These are phyloP conservation scores for Parastagonospora avenae DNA, from an alignment of 2,329 filamentous ascomycete genomes.

Conservation along the genomic window DNA sequence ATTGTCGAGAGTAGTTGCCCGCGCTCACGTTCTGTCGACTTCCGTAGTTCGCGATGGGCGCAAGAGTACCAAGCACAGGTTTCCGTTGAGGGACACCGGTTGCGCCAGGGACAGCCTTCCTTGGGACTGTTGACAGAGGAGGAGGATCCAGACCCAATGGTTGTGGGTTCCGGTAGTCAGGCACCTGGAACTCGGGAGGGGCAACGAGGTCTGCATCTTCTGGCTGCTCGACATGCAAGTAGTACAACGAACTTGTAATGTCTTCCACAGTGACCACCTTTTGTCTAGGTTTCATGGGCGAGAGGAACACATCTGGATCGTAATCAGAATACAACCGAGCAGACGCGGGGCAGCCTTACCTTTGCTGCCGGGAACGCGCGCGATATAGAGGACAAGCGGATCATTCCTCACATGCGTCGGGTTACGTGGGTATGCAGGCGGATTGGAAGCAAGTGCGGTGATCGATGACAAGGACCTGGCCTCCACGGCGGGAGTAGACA, in stretches of 20 bases:
- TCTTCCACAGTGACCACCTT: conserved; percentile 90
- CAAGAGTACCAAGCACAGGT: conserved; percentile 33
- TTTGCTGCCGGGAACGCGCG: conserved; percentile 87
- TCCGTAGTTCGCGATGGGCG: conserved; percentile 29
- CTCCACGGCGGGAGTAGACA: conserved; percentile 61
- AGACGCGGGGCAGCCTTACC: conserved; percentile 58
- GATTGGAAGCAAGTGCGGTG: conserved; percentile 81
- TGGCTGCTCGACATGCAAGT: conserved; percentile 76
- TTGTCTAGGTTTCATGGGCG: conserved; percentile 83
- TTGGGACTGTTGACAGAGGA: conserved; percentile 28
- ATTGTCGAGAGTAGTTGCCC: conserved; percentile 20
- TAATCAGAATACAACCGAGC: conserved; percentile 18
- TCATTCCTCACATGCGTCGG: conserved; percentile 71
- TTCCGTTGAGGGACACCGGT: conserved; percentile 27
- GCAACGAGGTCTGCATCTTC: conserved; percentile 52
- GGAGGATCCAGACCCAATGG: conserved; percentile 11
- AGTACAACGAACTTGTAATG: conserved; percentile 87
- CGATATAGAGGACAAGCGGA: conserved; percentile 85
- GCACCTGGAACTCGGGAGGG: conserved; percentile 16
- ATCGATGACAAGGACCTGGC: conserved; percentile 82
- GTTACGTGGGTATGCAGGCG: conserved; percentile 82
- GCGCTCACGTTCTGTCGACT: conserved; percentile 36
- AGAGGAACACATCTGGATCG: conserved; percentile 80
- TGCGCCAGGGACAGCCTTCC: conserved; percentile 34
- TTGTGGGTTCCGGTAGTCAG: conserved; percentile 13